Conservation (phyloP, 1,139 yeast species). For the Meyerozyma smithsonii region DNA sequence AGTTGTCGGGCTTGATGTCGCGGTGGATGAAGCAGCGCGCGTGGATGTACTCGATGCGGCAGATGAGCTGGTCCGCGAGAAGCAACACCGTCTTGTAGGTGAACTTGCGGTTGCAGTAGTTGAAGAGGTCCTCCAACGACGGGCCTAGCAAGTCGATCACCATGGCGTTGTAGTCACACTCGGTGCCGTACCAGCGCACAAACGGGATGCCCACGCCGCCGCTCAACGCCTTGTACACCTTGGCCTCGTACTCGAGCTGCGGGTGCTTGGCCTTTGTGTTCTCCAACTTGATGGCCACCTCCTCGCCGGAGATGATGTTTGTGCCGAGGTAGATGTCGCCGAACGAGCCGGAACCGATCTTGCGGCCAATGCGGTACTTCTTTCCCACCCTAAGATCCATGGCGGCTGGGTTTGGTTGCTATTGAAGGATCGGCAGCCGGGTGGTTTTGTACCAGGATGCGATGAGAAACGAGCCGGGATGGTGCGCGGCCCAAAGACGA, state of each 20-base stretch:
- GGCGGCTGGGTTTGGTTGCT: conserved; percentile 3
- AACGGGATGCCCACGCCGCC: conserved; percentile 98
- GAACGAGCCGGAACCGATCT: conserved; percentile 95
- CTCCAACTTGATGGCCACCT: conserved; percentile 94
- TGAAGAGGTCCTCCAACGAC: conserved; percentile 89
- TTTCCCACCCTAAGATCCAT: conserved; percentile 90
- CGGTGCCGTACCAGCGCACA: conserved; percentile 96
- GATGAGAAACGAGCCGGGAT: background rate
- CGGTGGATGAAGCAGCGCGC: conserved; percentile 93
- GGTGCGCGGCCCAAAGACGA: background rate
- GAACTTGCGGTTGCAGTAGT: conserved; percentile 91
- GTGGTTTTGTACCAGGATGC: conserved; percentile 1
- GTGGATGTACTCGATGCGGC: conserved; percentile 92
- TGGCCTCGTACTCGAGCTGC: conserved; percentile 93
- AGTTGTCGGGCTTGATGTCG: conserved; percentile 93
- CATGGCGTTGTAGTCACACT: conserved; percentile 94
- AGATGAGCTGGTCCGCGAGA: conserved; percentile 89
- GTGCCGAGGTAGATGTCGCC: conserved; percentile 95
- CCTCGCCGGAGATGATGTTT: conserved; percentile 92
- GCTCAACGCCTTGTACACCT: conserved; percentile 87
- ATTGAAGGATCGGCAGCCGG: background rate
- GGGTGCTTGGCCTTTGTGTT: conserved; percentile 91
- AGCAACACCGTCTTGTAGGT: conserved; percentile 89
- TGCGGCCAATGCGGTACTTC: conserved; percentile 91
- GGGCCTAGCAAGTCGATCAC: conserved; percentile 96